A percentile compares a stretch with the other conserved stretches of the same genome.
phyloP scores from a whole-genome alignment of 2,329 filamentous ascomycete species.

The Lecanicillium sp. region DNA sequence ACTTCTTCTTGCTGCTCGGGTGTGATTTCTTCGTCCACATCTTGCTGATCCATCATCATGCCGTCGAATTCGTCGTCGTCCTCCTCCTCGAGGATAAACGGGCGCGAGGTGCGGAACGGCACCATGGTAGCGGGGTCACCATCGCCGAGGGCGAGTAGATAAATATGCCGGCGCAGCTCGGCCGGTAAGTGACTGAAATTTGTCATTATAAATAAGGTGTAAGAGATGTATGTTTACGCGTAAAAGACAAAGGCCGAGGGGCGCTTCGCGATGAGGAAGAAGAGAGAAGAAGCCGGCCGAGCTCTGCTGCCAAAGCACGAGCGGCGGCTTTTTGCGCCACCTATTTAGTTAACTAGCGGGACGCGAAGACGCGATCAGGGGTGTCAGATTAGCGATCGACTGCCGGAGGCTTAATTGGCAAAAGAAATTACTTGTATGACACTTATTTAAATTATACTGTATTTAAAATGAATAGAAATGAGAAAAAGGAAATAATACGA shows the following conservation, averaged over 20 bases:
- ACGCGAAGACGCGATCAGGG: conserved; percentile 6
- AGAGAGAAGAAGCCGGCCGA: too few species aligned
- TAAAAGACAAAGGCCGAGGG: too few species aligned
- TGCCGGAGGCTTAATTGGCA: neutral
- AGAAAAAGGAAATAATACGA: too few species aligned
- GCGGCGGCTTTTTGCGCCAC: too few species aligned
- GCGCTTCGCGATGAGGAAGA: too few species aligned
- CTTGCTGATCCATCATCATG: neutral
- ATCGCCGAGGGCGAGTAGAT: conserved; percentile 16
- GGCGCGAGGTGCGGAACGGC: conserved; percentile 13
- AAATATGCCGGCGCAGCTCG: conserved; percentile 24
- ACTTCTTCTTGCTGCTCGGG: neutral
- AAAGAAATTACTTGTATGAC: too few species aligned
- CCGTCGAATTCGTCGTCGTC: neutral
- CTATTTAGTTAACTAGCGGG: too few species aligned
- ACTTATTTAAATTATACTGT: too few species aligned
- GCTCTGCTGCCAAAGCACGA: too few species aligned
- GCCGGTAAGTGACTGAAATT: conserved; percentile 19
- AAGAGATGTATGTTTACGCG: too few species aligned
- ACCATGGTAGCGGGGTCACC: conserved; percentile 18
- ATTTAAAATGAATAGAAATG: too few species aligned
- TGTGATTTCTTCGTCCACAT: neutral
- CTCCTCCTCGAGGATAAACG: conserved; percentile 3
- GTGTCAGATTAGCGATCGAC: neutral
- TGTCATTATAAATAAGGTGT: neutral